Evolutionary conservation across 257 asterid genomes (phyloP), one percentile per base, ranked within the genome.

Genomic region (Solanum rostratum): DNA sequence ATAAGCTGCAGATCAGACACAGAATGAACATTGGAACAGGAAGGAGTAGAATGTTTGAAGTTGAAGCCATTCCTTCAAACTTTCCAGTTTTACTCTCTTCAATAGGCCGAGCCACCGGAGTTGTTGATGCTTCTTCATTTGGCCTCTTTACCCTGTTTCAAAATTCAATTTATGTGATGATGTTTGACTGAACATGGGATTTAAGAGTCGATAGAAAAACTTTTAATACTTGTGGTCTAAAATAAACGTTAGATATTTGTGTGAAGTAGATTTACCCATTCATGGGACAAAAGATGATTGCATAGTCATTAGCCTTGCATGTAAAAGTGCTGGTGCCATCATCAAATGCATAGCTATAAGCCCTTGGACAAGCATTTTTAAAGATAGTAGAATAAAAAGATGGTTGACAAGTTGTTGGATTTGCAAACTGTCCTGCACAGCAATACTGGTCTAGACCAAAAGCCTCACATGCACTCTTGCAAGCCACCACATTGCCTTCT

Each of bases 251-350:
- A 33, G 37, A 30, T 30, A 30, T 30, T 30, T 30, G 37, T 3
- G 37, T 33, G 37, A 4, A 33, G 39, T 33, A 33, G 39, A 33
- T 33, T 33, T 33, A 33, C 81, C 81, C 81, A 76, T 27, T 49
- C 62, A 49, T 57, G 68, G 97, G 95, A 68, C 94, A 93, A 74
- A 94, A 94, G 19, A 90, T 65, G 63, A 91, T 87, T 83, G 86
- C 86, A 81, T 94, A 94, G 27, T 89, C 90, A 1, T 86, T 66
- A 70, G 96, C 96, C 85, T 93, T 92, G 95, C 97, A 94, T 6
- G 98, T 94, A 85, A 93, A 94, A 86, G 97, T 94, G 93, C 98
- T 92, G 81, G 96, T 94, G 83, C 94, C 89, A 86, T 93, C 96
- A 62, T 93, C 97, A 84, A 86, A 93, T 80, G 96, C 97, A 83